Evolutionary conservation across 495 filamentous ascomycete species (phyloP), one percentile per base, ranked within the genome.

Genomic region (Xylaria intraflava): DNA sequence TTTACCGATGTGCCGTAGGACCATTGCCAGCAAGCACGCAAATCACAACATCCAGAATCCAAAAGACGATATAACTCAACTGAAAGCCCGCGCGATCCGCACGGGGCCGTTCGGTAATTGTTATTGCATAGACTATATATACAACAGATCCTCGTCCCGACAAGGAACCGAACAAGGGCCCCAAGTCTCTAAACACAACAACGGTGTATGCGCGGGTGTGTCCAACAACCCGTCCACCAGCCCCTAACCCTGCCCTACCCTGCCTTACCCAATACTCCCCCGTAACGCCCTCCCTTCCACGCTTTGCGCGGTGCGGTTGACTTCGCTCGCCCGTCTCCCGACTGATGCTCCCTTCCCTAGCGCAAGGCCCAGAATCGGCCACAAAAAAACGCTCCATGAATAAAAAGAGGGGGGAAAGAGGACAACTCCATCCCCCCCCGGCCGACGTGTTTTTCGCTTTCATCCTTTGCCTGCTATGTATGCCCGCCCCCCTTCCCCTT

Each of bases 91-190:
- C 44, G 55, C 51, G 35, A 31, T 12, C 26, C 16, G 39, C 48
- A 48, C 53, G 38, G 23, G 31, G n/a, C n/a, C n/a, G n/a, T 19
- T 55, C 23, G 48, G 43, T 16, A 43, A 59, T 58, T 56, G 41
- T 40, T 40, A 42, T 55, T 57, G n/a, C 46, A 33, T 57, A 17
- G 42, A 57, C 55, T 58, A 58, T 64, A 64, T 64, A 42, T 64
- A 64, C 62, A 64, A 42, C 49, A 51, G n/a, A n/a, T n/a, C n/a
- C n/a, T n/a, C n/a, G n/a, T n/a, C 17, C 11, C 2, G 19, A 33
- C 10, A 12, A 31, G 38, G 49, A 33, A 33, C 17, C 10, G 20
- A 26, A 27, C 14, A 16, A 50, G 16, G 16, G 23, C 17, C 19
- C 22, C 35, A 6, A 14, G 7, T 49, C 17, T 49, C 46, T 23